Evolutionary conservation across 139 green algal species (phyloP).

Genomic region (Coelastrella sp.): DNA sequence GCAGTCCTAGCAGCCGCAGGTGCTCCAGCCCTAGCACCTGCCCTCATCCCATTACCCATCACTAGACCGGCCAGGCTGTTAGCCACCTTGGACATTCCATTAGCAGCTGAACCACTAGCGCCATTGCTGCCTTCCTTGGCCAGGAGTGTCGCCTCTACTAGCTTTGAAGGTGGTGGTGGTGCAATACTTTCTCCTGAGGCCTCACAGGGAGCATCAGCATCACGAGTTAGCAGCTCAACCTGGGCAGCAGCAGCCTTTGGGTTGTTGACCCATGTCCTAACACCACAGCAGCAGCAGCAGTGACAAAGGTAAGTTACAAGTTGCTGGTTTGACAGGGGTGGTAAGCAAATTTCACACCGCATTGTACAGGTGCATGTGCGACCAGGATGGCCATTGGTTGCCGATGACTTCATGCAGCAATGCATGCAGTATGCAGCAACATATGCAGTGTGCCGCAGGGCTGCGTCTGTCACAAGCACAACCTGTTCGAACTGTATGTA

Average conservation of each 20-base stretch:
- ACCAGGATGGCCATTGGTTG: too few species aligned
- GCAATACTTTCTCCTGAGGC: constrained; percentile 11
- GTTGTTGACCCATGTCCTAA: constrained; percentile 38
- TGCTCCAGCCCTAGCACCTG: background rate
- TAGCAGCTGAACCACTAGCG: background rate
- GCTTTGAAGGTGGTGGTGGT: constrained; percentile 30
- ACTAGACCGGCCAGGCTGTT: background rate
- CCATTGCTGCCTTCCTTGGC: background rate
- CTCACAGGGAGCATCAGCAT: constrained; percentile 35
- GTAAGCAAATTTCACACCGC: too few species aligned
- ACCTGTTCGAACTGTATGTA: too few species aligned
- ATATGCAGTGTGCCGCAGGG: too few species aligned
- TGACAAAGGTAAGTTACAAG: too few species aligned
- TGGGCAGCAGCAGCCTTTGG: constrained; percentile 18
- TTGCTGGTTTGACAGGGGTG: too few species aligned
- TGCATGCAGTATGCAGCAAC: too few species aligned
- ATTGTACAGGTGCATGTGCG: too few species aligned
- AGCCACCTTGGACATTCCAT: constrained; percentile 1
- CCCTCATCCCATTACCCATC: background rate
- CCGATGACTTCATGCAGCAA: too few species aligned
- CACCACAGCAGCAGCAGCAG: background rate
- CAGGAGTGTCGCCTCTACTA: background rate
- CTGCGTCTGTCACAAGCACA: too few species aligned
- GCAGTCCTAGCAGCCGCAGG: background rate
- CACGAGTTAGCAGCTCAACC: constrained; percentile 39